These are phyloP conservation scores for Vigna nakashimae DNA, from an alignment of 306 rosid genomes.

Conservation along the genomic window DNA sequence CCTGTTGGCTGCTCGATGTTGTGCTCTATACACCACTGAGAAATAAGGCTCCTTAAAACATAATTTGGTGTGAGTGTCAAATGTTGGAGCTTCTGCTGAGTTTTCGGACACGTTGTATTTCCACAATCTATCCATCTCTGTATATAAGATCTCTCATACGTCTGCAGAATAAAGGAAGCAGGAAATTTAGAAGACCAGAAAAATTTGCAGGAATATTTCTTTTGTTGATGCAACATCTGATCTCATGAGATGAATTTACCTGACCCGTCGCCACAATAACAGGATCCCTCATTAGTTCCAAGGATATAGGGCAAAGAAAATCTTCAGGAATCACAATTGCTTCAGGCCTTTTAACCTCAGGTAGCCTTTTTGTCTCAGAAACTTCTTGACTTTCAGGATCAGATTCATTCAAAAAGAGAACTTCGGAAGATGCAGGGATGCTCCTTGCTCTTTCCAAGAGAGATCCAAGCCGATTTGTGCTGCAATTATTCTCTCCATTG, in stretches of 20 bases:
- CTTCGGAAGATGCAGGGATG: constrained; percentile 52
- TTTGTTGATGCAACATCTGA: constrained; percentile 1
- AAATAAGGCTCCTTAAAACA: constrained; percentile 86
- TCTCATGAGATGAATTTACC: constrained; percentile 54
- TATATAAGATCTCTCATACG: constrained; percentile 92
- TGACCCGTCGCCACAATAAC: constrained; percentile 98
- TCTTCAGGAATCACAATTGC: constrained; percentile 79
- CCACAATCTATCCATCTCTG: constrained; percentile 99
- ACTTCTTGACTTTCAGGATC: constrained; percentile 55
- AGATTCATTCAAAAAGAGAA: constrained; percentile 39
- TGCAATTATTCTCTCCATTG: constrained; percentile 51
- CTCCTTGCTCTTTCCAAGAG: constrained; percentile 52
- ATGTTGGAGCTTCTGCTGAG: constrained; percentile 93
- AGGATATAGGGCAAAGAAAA: constrained; percentile 93
- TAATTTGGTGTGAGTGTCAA: constrained; percentile 88
- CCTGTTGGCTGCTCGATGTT: constrained; percentile 88
- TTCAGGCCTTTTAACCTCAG: constrained; percentile 69
- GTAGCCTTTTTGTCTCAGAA: constrained; percentile 46
- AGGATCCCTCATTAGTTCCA: constrained; percentile 98
- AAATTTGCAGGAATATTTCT: constrained; percentile 11
- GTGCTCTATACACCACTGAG: constrained; percentile 84
- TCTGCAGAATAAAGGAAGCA: constrained; percentile 55
- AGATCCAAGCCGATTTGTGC: constrained; percentile 45
- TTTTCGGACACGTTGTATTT: constrained; percentile 89
- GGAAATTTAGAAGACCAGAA: constrained; percentile 21